Evolutionary conservation across 768 basidiomycete species (phyloP).

Genomic region (Auricularia auricula-judae): DNA sequence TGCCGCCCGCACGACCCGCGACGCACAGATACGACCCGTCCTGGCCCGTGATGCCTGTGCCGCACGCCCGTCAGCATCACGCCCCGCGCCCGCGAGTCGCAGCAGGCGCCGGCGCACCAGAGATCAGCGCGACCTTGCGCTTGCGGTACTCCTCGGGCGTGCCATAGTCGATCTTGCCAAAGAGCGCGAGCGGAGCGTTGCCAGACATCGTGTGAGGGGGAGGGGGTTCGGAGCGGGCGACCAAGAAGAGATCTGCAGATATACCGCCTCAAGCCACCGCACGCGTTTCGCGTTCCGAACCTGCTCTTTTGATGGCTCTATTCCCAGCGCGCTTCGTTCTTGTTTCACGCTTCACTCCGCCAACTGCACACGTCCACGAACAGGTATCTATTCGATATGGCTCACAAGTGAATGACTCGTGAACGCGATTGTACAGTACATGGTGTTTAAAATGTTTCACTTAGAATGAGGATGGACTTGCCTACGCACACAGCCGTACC

Average conservation of each 20-base stretch:
- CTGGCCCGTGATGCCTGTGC: constrained; percentile 84
- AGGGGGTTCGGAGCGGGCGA: not conserved
- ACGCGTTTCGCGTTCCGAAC: not conserved
- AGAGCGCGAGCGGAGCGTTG: constrained; percentile 21
- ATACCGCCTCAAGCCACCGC: not conserved
- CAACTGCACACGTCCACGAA: too few species aligned
- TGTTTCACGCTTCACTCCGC: too few species aligned
- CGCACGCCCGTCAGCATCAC: constrained; percentile 3
- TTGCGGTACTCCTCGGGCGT: constrained; percentile 74
- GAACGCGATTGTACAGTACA: too few species aligned
- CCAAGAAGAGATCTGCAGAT: not conserved
- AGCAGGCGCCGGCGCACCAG: constrained; percentile 41
- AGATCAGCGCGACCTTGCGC: constrained; percentile 89
- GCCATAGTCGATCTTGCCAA: constrained; percentile 48
- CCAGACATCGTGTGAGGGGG: constrained; percentile 1
- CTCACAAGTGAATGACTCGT: too few species aligned
- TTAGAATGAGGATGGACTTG: too few species aligned
- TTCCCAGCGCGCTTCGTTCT: too few species aligned
- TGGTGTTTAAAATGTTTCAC: too few species aligned
- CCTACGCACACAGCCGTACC: too few species aligned
- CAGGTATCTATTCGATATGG: too few species aligned
- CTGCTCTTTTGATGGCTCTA: not conserved
- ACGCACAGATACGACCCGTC: constrained; percentile 91
- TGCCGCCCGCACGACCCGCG: constrained; percentile 5
- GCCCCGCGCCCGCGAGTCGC: not conserved